Conservation (phyloP, 139 green algal species). For the Chlorella sp. region DNA sequence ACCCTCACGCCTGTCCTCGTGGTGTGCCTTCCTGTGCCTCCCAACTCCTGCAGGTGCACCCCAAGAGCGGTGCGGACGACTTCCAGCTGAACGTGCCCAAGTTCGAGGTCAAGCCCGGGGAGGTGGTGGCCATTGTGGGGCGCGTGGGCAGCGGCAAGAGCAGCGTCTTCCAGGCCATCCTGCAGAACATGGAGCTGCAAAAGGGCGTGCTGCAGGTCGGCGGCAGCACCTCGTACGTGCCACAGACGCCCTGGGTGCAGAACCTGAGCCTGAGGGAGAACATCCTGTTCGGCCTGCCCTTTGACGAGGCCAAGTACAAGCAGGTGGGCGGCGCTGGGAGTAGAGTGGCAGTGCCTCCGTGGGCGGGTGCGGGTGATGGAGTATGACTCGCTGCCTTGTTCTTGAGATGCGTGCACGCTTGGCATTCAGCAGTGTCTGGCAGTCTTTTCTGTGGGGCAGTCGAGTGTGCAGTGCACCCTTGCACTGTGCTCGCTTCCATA, state of each 20-base stretch:
- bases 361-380: too few species aligned
- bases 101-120: conserved; percentile 35
- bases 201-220: conserved; percentile 10
- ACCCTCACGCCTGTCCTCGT: too few species aligned
- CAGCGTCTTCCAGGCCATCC: conserved; percentile 43
- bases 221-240: conserved; percentile 36
- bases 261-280: conserved; percentile 67
- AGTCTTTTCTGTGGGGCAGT: too few species aligned
- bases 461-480: too few species aligned
- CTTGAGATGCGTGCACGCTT: too few species aligned
- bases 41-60: too few species aligned
- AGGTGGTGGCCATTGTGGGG: conserved; percentile 54
- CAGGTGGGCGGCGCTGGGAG: conserved; percentile 5
- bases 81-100: conserved; percentile 44
- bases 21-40: too few species aligned
- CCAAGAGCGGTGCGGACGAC: conserved; percentile 30
- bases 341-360: neutral
- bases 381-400: too few species aligned
- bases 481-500: too few species aligned
- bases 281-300: conserved; percentile 56
- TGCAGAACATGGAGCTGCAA: conserved; percentile 49
- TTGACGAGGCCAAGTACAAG: conserved; percentile 47
- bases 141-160: conserved; percentile 45
- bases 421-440: too few species aligned
- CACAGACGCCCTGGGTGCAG: conserved; percentile 66